Percentiles rank a stretch among this genome's conserved stretches.
These are phyloP conservation scores for Aspergillus sclerotiicarbonarius DNA, from an alignment of 495 filamentous ascomycete genomes.

Conservation along the genomic window DNA sequence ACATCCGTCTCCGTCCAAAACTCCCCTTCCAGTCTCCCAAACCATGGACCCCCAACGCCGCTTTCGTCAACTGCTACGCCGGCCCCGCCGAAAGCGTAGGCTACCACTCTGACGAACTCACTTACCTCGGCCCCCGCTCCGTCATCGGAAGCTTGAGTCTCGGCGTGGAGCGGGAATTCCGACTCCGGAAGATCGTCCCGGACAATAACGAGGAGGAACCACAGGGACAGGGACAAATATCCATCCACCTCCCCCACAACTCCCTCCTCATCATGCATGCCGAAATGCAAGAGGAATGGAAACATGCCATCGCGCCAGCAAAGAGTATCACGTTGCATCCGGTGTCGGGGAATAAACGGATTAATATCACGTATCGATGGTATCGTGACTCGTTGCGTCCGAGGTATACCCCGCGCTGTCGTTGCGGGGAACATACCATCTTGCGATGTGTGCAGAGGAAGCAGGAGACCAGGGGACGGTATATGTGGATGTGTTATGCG, in stretches of 20 bases:
- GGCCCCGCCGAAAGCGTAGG: constrained; percentile 79
- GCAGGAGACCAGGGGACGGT: constrained; percentile 69
- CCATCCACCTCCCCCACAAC: constrained; percentile 91
- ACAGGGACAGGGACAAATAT: constrained; percentile 76
- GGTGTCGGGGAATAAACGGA: constrained; percentile 69
- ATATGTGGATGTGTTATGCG: constrained; percentile 94
- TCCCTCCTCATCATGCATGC: constrained; percentile 92
- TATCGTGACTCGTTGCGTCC: constrained; percentile 78
- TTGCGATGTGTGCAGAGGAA: constrained; percentile 77
- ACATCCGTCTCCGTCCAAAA: constrained; percentile 70
- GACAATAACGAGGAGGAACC: constrained; percentile 43
- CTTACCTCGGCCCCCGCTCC: constrained; percentile 84
- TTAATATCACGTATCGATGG: constrained; percentile 93
- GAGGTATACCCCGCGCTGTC: constrained; percentile 53
- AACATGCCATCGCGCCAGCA: constrained; percentile 67
- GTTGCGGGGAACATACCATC: constrained; percentile 67
- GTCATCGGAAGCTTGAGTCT: constrained; percentile 88
- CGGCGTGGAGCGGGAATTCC: constrained; percentile 87
- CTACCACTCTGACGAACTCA: constrained; percentile 88
- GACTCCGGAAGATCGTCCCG: constrained; percentile 70
- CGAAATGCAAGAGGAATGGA: constrained; percentile 65
- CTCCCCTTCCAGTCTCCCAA: constrained; percentile 71
- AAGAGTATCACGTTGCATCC: constrained; percentile 78
- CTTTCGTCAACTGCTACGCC: constrained; percentile 90
- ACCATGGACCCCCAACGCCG: constrained; percentile 80